phyloP scores from a whole-genome alignment of 2,329 filamentous ascomycete genomes.

The Arthrinium phaeospermum region DNA sequence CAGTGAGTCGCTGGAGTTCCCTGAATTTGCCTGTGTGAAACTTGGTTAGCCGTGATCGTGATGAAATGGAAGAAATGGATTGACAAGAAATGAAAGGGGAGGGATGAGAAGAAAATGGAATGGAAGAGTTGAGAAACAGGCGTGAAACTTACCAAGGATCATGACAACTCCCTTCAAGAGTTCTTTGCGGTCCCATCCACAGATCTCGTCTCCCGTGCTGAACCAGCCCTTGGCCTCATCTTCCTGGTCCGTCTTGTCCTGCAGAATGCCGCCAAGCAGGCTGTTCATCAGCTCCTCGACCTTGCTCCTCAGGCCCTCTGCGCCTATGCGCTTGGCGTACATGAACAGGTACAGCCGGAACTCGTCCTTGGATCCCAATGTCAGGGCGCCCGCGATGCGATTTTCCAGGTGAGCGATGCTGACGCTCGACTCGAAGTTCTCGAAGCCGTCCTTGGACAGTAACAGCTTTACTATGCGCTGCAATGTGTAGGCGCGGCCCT shows the following conservation, averaged over 20 bases:
- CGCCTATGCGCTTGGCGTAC: slow-evolving; percentile 95
- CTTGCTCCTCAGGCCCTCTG: slow-evolving; percentile 84
- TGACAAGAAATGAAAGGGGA: neutral
- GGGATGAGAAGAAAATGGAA: slow-evolving; percentile 11
- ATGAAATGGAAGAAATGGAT: slow-evolving; percentile 19
- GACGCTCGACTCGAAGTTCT: slow-evolving; percentile 87
- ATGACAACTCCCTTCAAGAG: slow-evolving; percentile 89
- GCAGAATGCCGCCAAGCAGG: slow-evolving; percentile 74
- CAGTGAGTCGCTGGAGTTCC: slow-evolving; percentile 91
- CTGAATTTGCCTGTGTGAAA: slow-evolving; percentile 81
- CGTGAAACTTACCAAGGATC: slow-evolving; percentile 75
- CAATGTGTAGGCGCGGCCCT: slow-evolving; percentile 88
- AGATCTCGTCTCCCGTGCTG: slow-evolving; percentile 73
- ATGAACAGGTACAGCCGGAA: slow-evolving; percentile 96
- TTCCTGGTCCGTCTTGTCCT: slow-evolving; percentile 48
- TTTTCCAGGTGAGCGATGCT: slow-evolving; percentile 97
- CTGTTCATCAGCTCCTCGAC: slow-evolving; percentile 90
- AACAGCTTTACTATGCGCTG: slow-evolving; percentile 91
- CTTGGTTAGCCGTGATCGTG: slow-evolving; percentile 38
- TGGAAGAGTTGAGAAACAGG: slow-evolving; percentile 4
- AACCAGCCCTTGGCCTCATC: slow-evolving; percentile 65
- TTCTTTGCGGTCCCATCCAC: slow-evolving; percentile 89
- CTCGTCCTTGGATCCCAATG: slow-evolving; percentile 85
- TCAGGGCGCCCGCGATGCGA: slow-evolving; percentile 85
- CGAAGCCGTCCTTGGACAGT: slow-evolving; percentile 87